A percentile compares a stretch with the other conserved stretches of the same genome.
Conservation (phyloP, 129 eudicot species). For the Smallanthus sonchifolius region DNA sequence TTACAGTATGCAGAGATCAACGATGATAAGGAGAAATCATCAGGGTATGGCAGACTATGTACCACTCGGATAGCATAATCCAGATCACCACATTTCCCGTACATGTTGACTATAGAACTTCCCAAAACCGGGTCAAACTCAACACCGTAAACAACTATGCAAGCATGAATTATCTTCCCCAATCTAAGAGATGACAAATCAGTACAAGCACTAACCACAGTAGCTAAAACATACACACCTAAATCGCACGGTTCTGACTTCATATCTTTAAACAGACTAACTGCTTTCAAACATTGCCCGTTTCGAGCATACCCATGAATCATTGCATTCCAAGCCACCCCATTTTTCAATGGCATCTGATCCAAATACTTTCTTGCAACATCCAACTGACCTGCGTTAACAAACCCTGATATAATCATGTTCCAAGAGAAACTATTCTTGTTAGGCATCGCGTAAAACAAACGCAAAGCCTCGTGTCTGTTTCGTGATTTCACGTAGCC, state of each 20-base stretch:
- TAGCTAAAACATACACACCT: constrained; percentile 63
- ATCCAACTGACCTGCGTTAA: constrained; percentile 42
- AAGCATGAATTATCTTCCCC: constrained; percentile 70
- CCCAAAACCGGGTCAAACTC: constrained; percentile 59
- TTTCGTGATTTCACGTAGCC: constrained; percentile 52
- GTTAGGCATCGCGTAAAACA: constrained; percentile 56
- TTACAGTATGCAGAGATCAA: constrained; percentile 66
- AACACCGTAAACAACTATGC: constrained; percentile 38
- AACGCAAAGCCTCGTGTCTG: constrained; percentile 27
- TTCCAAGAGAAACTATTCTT: constrained; percentile 76
- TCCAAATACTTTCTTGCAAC: constrained; percentile 44
- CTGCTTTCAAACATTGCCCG: constrained; percentile 43
- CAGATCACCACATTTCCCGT: constrained; percentile 84
- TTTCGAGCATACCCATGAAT: constrained; percentile 66
- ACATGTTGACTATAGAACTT: constrained; percentile 78
- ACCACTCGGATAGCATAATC: constrained; percentile 49
- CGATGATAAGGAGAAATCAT: constrained; percentile 75
- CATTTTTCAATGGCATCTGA: constrained; percentile 70
- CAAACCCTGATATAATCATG: constrained; percentile 50
- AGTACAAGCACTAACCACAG: constrained; percentile 72
- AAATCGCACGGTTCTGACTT: constrained; percentile 28
- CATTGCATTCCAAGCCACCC: constrained; percentile 58
- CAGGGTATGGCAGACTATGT: constrained; percentile 28
- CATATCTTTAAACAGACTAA: constrained; percentile 55
- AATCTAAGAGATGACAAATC: constrained; percentile 42